Conservation (phyloP, 75 land plant genomes). For the Chamaecyparis obtusa region DNA sequence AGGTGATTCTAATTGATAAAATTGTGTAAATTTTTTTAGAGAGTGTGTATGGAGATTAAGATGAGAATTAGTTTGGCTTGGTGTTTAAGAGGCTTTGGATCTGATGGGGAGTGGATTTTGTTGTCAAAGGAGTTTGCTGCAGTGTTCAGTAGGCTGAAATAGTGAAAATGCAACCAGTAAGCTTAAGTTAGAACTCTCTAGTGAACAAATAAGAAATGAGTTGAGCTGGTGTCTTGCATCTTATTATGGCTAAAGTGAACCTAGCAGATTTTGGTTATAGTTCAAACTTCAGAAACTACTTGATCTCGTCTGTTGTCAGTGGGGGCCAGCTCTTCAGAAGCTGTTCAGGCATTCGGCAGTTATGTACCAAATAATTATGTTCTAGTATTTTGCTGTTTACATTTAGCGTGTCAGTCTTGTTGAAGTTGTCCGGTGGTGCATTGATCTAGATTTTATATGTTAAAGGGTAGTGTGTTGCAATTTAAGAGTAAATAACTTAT, state of each 20-base stretch:
- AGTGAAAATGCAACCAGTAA: not conserved
- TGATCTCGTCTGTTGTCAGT: not conserved
- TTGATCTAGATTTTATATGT: not conserved
- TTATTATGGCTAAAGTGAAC: not conserved
- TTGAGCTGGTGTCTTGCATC: not conserved
- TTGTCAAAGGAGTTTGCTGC: not conserved
- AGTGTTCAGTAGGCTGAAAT: not conserved
- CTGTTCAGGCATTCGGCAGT: not conserved
- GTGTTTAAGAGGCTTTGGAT: not conserved
- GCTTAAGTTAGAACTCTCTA: not conserved
- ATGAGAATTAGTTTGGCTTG: not conserved
- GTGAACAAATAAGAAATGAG: not conserved
- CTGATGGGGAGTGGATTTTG: not conserved
- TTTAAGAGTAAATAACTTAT: not conserved
- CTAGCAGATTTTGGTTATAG: not conserved
- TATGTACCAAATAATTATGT: not conserved
- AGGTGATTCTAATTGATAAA: not conserved
- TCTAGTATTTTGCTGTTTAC: not conserved
- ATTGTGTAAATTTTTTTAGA: not conserved
- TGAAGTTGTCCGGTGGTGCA: not conserved
- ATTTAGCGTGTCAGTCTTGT: not conserved
- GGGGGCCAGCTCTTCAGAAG: not conserved
- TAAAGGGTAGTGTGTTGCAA: not conserved
- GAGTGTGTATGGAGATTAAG: not conserved
- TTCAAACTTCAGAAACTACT: not conserved